A percentile compares a stretch with the other conserved stretches of the same genome.
Conservation (phyloP, 2,329 filamentous ascomycete genomes). For the Rhynchosporium agropyri region DNA sequence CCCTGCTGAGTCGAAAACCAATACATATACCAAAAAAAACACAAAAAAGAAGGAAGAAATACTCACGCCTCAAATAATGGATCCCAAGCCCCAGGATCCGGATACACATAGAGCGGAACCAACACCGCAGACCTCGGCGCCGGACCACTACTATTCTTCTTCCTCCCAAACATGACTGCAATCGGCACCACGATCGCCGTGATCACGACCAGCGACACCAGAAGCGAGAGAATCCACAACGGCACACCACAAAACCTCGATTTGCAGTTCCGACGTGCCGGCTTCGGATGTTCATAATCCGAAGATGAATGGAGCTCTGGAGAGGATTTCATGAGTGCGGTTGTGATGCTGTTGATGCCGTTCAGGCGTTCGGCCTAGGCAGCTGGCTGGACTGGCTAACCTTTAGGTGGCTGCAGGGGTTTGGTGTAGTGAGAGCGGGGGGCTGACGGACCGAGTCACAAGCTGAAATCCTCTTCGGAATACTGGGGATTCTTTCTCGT, state of each 20-base stretch:
- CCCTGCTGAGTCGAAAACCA: too few species aligned
- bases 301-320: slow-evolving; percentile 3
- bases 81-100: slow-evolving; percentile 50
- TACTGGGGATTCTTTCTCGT: too few species aligned
- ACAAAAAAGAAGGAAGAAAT: not conserved
- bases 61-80: slow-evolving; percentile 48
- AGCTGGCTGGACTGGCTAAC: too few species aligned
- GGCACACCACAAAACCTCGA: slow-evolving; percentile 23
- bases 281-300: slow-evolving; percentile 9
- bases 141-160: slow-evolving; percentile 39
- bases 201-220: slow-evolving; percentile 18
- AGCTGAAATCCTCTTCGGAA: too few species aligned
- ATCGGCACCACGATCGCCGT: slow-evolving; percentile 35
- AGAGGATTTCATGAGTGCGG: slow-evolving; percentile 4
- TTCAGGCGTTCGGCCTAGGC: not conserved
- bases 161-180: slow-evolving; percentile 43
- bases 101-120: slow-evolving; percentile 54
- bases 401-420: too few species aligned
- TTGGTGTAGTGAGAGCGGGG: not conserved
- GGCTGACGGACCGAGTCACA: slow-evolving; percentile 1
- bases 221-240: slow-evolving; percentile 18
- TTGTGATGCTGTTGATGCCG: not conserved
- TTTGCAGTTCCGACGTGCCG: slow-evolving; percentile 2
- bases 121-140: slow-evolving; percentile 47
- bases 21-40: not conserved